A percentile compares a stretch with the other conserved stretches of the same genome.
Conservation (phyloP, 345 rosid species). For the Angophora floribunda region DNA sequence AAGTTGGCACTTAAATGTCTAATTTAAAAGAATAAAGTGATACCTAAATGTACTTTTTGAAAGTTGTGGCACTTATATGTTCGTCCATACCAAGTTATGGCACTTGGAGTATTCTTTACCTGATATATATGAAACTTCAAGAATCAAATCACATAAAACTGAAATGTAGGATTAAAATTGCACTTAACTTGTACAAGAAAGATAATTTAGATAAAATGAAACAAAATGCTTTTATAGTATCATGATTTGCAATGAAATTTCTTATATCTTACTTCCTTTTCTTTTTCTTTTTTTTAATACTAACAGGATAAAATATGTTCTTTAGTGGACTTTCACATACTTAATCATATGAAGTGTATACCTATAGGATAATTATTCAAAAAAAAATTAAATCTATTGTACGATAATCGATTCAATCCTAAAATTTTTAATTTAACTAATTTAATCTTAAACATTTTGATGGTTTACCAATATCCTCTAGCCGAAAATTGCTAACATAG, state of each 20-base stretch:
- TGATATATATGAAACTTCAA: background rate
- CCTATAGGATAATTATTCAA: background rate
- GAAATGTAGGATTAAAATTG: background rate
- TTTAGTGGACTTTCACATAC: background rate
- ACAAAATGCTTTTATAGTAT: background rate
- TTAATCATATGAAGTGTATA: background rate
- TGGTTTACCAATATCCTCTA: background rate
- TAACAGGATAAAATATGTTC: background rate
- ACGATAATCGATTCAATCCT: background rate
- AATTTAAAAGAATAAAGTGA: too few species aligned
- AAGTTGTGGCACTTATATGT: too few species aligned
- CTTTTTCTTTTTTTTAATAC: background rate
- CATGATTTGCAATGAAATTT: background rate
- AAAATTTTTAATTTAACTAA: background rate
- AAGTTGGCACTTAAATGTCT: too few species aligned
- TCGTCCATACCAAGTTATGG: too few species aligned
- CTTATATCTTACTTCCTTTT: background rate
- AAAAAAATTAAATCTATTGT: background rate
- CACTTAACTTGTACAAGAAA: background rate
- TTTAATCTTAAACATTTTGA: background rate
- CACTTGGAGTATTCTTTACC: too few species aligned
- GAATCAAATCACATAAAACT: background rate
- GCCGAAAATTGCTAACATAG: accelerated
- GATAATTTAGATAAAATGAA: background rate
- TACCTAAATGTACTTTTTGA: too few species aligned